Base-by-base conservation (phyloP, 768 basidiomycete genomes). In the Lentinula sp. region DNA sequence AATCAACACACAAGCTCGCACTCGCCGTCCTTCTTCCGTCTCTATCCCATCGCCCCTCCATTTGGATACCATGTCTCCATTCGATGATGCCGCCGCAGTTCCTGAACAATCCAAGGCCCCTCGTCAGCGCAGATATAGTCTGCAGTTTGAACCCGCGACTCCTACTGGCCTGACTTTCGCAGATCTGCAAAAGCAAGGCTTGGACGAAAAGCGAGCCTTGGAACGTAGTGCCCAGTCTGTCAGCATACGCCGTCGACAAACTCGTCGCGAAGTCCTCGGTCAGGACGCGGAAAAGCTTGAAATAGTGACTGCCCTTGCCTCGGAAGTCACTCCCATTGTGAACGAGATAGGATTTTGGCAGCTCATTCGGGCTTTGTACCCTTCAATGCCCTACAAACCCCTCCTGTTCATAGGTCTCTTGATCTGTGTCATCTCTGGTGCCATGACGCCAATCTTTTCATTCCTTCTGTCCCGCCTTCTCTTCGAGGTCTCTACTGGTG, bases 401-500 rank as follows among this genome's bases (percentile, higher is more conserved):
- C 64, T 91, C 46, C 72, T 97, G 62, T 66, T 85, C 69, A 33
- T 91, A 57, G 95, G 95, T 16, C 76, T 96, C 28, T 2, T 85
- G 60, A 68, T 83, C n/a, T 87, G 88, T 61, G 64, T 93, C 45
- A 72, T 83, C 57, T 89, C 85, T 65, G 96, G 97, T 20, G 82
- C 90, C 3, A 85, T 90, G 78, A 97, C 94, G 0, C 96, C 97
- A 2, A 61, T 98, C 49, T 99, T 98, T 80, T 95, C 96, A 1
- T 93, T 81, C 77, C 81, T 95, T 64, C 86, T 97, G 66, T 91
- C 93, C 8, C 81, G 81, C 7, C 82, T 98, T 13, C 81, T 96
- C 59, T 88, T 83, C 70, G 81, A 90, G 63, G 85, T 92, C 13
- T 88, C 89, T 41, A 81, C 78, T 66, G 86, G 88, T 56, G 91